Conservation (phyloP, 805 yeast species). For the Zygotorulaspora sp. region DNA sequence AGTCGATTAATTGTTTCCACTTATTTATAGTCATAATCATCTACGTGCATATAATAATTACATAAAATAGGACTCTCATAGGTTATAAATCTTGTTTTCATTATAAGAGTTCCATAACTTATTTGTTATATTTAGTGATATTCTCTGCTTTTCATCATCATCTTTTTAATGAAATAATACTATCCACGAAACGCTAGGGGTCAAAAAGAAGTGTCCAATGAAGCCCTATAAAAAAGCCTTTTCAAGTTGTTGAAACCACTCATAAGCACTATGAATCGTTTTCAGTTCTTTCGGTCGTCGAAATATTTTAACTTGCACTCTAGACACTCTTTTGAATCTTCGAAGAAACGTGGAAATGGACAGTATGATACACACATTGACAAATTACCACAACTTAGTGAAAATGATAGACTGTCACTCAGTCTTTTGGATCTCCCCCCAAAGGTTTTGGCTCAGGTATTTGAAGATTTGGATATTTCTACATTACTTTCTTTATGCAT, state of each 20-base stretch:
- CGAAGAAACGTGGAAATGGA: neutral
- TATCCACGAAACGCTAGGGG: too few relatives aligned
- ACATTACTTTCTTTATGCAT: slow-evolving; percentile 24
- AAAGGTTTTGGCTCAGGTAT: slow-evolving; percentile 24
- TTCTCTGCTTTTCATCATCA: too few relatives aligned
- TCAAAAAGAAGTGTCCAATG: too few relatives aligned
- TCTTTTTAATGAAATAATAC: too few relatives aligned
- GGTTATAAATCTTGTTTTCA: too few relatives aligned
- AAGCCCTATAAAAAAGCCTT: too few relatives aligned
- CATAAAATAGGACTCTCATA: too few relatives aligned
- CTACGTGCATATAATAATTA: neutral
- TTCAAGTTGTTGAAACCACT: too few relatives aligned
- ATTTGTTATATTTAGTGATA: too few relatives aligned
- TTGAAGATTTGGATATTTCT: slow-evolving; percentile 22
- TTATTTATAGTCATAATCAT: neutral
- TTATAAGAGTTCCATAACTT: too few relatives aligned
- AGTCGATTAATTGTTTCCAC: neutral
- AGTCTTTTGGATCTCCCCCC: slow-evolving; percentile 24
- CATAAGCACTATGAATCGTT: slow-evolving; percentile 20
- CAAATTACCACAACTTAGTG: neutral
- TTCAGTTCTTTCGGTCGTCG: slow-evolving; percentile 22
- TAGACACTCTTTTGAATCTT: slow-evolving; percentile 2
- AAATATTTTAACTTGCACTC: slow-evolving; percentile 38
- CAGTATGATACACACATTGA: too few relatives aligned
- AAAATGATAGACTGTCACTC: neutral